These are phyloP conservation scores for Halenospora varia DNA, from an alignment of 495 filamentous ascomycete species.

Conservation along the genomic window DNA sequence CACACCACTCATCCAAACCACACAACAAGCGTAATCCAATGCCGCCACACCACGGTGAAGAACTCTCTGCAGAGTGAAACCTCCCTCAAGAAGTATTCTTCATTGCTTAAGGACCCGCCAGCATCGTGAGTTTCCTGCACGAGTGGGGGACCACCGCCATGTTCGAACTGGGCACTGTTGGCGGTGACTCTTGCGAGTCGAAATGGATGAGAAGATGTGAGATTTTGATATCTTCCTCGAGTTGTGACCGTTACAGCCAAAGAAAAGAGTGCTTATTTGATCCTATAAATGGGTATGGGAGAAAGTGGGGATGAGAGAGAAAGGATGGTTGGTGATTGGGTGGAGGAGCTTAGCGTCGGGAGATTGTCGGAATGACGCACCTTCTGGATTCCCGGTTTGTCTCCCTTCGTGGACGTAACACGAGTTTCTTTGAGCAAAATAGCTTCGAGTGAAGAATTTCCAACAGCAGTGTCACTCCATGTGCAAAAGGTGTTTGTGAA, in stretches of 20 bases:
- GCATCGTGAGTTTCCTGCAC: constrained; percentile 30
- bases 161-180: constrained; percentile 30
- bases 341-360: neutral
- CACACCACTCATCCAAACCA: constrained; percentile 23
- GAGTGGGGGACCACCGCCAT: constrained; percentile 27
- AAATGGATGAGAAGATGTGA: constrained; percentile 21
- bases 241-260: constrained; percentile 28
- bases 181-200: constrained; percentile 11
- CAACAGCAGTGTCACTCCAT: too few species aligned
- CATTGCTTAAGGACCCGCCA: constrained; percentile 29
- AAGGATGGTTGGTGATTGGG: neutral
- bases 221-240: constrained; percentile 20
- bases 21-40: constrained; percentile 28
- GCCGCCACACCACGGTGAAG: constrained; percentile 30
- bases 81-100: constrained; percentile 29
- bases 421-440: too few species aligned
- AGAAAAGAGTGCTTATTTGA: constrained; percentile 13
- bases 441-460: too few species aligned
- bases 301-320: neutral
- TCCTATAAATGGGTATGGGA: constrained; percentile 1
- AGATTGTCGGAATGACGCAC: neutral
- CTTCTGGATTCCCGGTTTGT: too few species aligned
- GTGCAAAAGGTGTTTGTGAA: too few species aligned
- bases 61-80: constrained; percentile 31
- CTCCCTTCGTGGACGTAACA: too few species aligned